A percentile compares a stretch with the other conserved stretches of the same genome.
Evolutionary conservation across 2,329 filamentous ascomycete species (phyloP).

Genomic region (Ophiostoma ips): DNA sequence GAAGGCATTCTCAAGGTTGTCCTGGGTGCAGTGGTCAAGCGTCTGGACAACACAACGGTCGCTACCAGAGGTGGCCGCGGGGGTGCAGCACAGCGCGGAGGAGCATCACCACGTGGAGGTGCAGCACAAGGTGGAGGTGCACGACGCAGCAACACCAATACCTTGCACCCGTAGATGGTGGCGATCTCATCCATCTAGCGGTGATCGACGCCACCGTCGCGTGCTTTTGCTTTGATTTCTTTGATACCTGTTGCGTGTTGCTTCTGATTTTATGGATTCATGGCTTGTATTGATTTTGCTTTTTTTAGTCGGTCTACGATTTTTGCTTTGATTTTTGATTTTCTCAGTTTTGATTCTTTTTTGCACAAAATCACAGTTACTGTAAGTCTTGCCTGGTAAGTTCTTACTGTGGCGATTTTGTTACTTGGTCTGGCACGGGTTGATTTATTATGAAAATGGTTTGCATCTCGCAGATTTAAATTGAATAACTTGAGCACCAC

Average conservation of each 20-base stretch:
- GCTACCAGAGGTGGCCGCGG: background rate
- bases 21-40: slow-evolving; percentile 55
- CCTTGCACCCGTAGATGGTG: background rate
- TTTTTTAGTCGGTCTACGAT: background rate
- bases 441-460: too few relatives aligned
- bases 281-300: background rate
- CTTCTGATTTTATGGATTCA: background rate
- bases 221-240: too few relatives aligned
- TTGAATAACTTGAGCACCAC: too few relatives aligned
- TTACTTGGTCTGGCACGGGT: too few relatives aligned
- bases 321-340: background rate
- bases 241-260: too few relatives aligned
- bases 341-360: background rate
- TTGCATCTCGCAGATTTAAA: too few relatives aligned
- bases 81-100: background rate
- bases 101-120: too few relatives aligned
- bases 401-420: too few relatives aligned
- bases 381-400: too few relatives aligned
- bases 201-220: too few relatives aligned
- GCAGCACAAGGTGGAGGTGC: too few relatives aligned
- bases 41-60: slow-evolving; percentile 9
- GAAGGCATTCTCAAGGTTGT: slow-evolving; percentile 71
- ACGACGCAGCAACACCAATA: background rate
- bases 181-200: background rate
- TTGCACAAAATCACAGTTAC: background rate